Conservation (phyloP, 371 early-diverging fungal genomes). For the Sporodiniella umbellata region DNA sequence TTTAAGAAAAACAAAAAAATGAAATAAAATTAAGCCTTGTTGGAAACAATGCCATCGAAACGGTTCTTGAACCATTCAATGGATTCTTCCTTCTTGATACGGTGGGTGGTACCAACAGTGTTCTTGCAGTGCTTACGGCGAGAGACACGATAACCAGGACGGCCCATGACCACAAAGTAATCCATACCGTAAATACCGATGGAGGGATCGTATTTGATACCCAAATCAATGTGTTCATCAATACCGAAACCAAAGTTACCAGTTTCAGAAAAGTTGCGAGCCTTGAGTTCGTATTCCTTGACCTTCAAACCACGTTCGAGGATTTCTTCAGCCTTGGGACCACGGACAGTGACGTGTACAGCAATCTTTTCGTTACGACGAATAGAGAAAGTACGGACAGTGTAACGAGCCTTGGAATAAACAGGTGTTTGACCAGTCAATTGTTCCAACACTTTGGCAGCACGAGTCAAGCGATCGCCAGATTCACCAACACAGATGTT, state of each 20-base stretch:
- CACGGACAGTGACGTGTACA: slow-evolving; percentile 99
- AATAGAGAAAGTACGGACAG: slow-evolving; percentile 99
- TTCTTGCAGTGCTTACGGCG: slow-evolving; percentile 91
- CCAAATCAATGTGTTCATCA: slow-evolving; percentile 99
- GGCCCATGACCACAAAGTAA: slow-evolving; percentile 97
- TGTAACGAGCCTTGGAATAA: slow-evolving; percentile 99
- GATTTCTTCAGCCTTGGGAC: slow-evolving; percentile 86
- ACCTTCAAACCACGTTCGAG: slow-evolving; percentile 99
- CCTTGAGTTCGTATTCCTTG: slow-evolving; percentile 99
- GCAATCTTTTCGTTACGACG: slow-evolving; percentile 99
- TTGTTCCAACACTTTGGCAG: slow-evolving; percentile 99
- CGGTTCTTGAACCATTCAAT: slow-evolving; percentile 3
- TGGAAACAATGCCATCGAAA: neutral
- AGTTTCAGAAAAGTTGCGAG: slow-evolving; percentile 95
- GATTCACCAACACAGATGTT: slow-evolving; percentile 99
- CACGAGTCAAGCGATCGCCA: slow-evolving; percentile 99
- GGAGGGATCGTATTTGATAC: slow-evolving; percentile 99
- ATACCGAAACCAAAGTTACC: slow-evolving; percentile 99
- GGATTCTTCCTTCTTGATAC: slow-evolving; percentile 69
- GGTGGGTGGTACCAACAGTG: slow-evolving; percentile 93
- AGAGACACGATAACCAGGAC: slow-evolving; percentile 96
- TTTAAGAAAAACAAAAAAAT: neutral
- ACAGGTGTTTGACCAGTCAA: slow-evolving; percentile 99
- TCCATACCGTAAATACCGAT: slow-evolving; percentile 99
- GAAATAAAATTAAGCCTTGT: neutral